A percentile compares a stretch with the other conserved stretches of the same genome.
Conservation (phyloP, 2,329 filamentous ascomycete species). For the Lecanicillium sp. region DNA sequence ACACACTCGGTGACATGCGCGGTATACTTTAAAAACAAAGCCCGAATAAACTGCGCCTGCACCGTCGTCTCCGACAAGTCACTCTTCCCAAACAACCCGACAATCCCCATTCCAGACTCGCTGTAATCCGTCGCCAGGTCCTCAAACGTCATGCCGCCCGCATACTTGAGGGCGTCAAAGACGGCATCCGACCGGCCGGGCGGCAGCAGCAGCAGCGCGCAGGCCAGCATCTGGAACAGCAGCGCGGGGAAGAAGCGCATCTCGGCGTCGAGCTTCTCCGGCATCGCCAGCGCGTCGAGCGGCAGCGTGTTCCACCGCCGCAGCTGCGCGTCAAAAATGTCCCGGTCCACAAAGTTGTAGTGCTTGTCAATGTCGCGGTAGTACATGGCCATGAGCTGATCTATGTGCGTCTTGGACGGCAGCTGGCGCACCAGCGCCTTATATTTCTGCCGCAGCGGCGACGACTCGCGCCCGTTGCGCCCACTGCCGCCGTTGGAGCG, state of each 20-base stretch:
- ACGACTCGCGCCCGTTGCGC: conserved; percentile 6
- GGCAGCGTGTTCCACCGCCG: conserved; percentile 47
- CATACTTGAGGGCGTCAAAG: conserved; percentile 51
- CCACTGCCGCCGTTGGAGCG: too few relatives aligned
- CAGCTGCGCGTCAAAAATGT: conserved; percentile 42
- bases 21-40: conserved; percentile 50
- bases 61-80: conserved; percentile 49
- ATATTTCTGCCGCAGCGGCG: conserved; percentile 45
- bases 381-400: conserved; percentile 46
- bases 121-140: conserved; percentile 54
- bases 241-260: conserved; percentile 51
- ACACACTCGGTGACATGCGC: conserved; percentile 52
- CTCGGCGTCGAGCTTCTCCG: conserved; percentile 40
- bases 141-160: conserved; percentile 51
- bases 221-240: conserved; percentile 51
- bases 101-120: conserved; percentile 45
- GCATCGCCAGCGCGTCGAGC: conserved; percentile 41
- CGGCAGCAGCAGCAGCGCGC: conserved; percentile 44
- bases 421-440: conserved; percentile 50
- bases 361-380: conserved; percentile 53
- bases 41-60: conserved; percentile 48
- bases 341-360: conserved; percentile 48
- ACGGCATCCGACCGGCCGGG: conserved; percentile 33
- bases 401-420: conserved; percentile 45
- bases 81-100: conserved; percentile 48